phyloP scores from a whole-genome alignment of 306 rosid species.

The Ammopiptanthus mongolicus region DNA sequence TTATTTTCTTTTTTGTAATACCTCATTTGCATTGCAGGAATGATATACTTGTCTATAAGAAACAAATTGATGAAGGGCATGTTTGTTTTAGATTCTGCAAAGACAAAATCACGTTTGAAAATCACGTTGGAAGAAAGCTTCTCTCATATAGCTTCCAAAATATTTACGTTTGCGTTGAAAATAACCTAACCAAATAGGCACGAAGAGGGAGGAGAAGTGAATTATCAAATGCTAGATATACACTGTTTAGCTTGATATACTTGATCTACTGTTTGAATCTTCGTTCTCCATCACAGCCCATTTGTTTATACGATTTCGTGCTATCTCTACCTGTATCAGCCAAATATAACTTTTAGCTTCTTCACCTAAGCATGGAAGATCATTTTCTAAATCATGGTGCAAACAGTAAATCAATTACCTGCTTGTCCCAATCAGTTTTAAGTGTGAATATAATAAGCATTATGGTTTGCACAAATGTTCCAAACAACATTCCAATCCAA shows the following conservation, averaged over 20 bases:
- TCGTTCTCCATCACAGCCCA: constrained; percentile 22
- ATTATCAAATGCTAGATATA: not conserved
- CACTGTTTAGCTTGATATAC: not conserved
- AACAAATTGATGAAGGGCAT: too few species aligned
- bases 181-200: too few species aligned
- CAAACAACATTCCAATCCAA: constrained; percentile 66
- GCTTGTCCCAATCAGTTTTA: constrained; percentile 61
- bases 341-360: not conserved
- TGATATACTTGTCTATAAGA: too few species aligned
- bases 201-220: not conserved
- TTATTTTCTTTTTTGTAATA: too few species aligned
- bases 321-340: constrained; percentile 31
- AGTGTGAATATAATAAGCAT: constrained; percentile 31
- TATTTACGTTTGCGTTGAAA: too few species aligned
- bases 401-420: constrained; percentile 24
- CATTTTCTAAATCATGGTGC: not conserved
- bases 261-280: constrained; percentile 8
- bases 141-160: too few species aligned
- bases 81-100: too few species aligned
- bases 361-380: not conserved
- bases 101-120: too few species aligned
- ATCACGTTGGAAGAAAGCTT: too few species aligned
- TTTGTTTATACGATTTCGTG: constrained; percentile 36
- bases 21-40: too few species aligned
- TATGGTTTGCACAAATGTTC: constrained; percentile 52